A percentile compares a stretch with the other conserved stretches of the same genome.
Conservation (phyloP, 148 eudicot genomes). For the Amaranthus palmeri region DNA sequence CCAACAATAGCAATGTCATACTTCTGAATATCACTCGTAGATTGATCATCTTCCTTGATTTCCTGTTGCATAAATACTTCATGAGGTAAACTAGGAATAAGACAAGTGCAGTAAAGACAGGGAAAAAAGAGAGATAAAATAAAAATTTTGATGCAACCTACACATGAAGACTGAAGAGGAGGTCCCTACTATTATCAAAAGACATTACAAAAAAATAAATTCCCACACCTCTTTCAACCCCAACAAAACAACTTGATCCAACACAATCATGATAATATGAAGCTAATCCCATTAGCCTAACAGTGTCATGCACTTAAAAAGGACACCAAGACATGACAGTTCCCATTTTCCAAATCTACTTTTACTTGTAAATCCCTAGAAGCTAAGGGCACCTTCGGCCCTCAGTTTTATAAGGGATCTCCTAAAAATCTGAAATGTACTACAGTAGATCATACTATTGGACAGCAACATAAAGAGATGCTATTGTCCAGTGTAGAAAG, state of each 20-base stretch:
- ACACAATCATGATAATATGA: background rate
- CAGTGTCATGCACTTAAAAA: too few relatives aligned
- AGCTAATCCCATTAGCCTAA: background rate
- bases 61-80: slow-evolving; percentile 37
- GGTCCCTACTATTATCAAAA: background rate
- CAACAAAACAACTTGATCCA: background rate
- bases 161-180: background rate
- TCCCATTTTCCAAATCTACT: too few relatives aligned
- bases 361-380: too few relatives aligned
- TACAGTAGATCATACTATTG: too few relatives aligned
- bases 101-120: background rate
- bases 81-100: background rate
- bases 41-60: slow-evolving; percentile 23
- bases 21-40: slow-evolving; percentile 34
- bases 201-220: background rate
- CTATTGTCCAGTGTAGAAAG: too few relatives aligned
- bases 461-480: too few relatives aligned
- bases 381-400: too few relatives aligned
- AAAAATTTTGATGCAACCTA: background rate
- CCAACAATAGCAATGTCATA: slow-evolving; percentile 95
- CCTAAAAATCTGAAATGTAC: too few relatives aligned
- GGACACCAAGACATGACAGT: too few relatives aligned
- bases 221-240: background rate
- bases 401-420: too few relatives aligned
- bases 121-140: background rate